Evolutionary conservation across 1,284 basidiomycete species (phyloP).

Genomic region (Sporisorium sorghi): DNA sequence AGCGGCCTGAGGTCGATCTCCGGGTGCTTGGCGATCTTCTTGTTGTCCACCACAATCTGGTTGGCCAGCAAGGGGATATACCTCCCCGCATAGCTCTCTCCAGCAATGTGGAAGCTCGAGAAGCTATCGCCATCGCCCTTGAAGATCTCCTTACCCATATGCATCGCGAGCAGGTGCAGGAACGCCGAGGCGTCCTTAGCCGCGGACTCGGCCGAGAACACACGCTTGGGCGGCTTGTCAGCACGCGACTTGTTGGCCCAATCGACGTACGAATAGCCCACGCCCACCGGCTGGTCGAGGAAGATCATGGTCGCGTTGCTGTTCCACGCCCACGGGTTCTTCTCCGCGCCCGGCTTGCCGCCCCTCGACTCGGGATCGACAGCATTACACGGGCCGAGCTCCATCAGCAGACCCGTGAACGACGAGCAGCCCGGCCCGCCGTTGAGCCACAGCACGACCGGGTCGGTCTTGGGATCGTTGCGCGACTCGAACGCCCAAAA

Average conservation of each 20-base stretch:
- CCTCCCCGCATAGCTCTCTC: slow-evolving; percentile 66
- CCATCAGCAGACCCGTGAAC: slow-evolving; percentile 66
- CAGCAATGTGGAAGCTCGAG: slow-evolving; percentile 62
- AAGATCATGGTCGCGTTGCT: slow-evolving; percentile 65
- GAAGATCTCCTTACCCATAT: slow-evolving; percentile 53
- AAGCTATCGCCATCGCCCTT: slow-evolving; percentile 21
- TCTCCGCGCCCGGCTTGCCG: slow-evolving; percentile 51
- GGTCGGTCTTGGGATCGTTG: slow-evolving; percentile 59
- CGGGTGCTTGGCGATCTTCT: slow-evolving; percentile 52
- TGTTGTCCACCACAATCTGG: slow-evolving; percentile 64
- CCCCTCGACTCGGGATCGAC: slow-evolving; percentile 34
- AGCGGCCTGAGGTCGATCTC: slow-evolving; percentile 60
- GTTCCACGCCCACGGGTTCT: slow-evolving; percentile 65
- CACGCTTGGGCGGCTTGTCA: slow-evolving; percentile 57
- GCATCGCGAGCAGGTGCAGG: slow-evolving; percentile 63
- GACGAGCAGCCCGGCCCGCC: slow-evolving; percentile 66
- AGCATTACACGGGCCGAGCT: slow-evolving; percentile 67
- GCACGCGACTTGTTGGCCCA: slow-evolving; percentile 60
- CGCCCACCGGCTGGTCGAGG: slow-evolving; percentile 67
- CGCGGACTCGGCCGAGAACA: slow-evolving; percentile 55
- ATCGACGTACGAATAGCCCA: slow-evolving; percentile 65
- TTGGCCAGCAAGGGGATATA: slow-evolving; percentile 64
- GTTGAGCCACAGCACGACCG: slow-evolving; percentile 66
- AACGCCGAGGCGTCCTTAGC: slow-evolving; percentile 66
- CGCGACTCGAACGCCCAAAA: slow-evolving; percentile 68